Base-by-base conservation (phyloP, 2,329 filamentous ascomycete genomes). In the Tolypocladium pustulatum region DNA sequence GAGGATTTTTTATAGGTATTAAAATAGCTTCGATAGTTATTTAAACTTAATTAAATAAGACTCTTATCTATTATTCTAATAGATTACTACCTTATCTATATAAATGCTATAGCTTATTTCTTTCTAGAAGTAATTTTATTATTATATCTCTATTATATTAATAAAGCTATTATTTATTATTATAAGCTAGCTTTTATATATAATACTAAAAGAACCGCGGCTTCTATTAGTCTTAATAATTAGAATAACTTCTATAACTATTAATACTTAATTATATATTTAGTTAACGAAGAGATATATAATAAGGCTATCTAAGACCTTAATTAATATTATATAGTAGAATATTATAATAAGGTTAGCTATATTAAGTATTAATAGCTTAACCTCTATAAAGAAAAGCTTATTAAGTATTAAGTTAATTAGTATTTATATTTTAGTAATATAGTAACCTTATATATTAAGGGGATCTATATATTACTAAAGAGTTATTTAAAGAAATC, bases 391-490 rank as follows among this genome's bases (percentile, higher is more conserved):
- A 66, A 67, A 30, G 59, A 67, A 54, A 65, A 59, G 59, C 49
- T 67, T 32, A 60, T 65, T 2, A 63, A 63, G 41, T 61, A 58
- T n/a, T 65, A 57, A 61, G 62, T 67, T 46, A 56, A 65, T 60
- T 17, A 58, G 30, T 37, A 63, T 20, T 27, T 40, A n/a, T 59
- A 64, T 54, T 65, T 65, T 54, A 55, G 60, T 36, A 63, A 65
- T 20, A 49, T 61, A 20, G 58, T 58, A 56, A 64, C 61, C 32
- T 64, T 57, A 37, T 54, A 59, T 7, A 60, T 58, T 41, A 58
- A 65, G 55, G 61, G 62, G 22, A 63, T 63, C 27, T 37, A 65
- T 59, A 27, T 40, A 1, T 36, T 65, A 27, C 25, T 65, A 9
- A 65, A 66, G 36, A 36, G 15, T 7, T 22, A 62, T 49, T 25